phyloP scores from a whole-genome alignment of 108 stramenopile genomes.

The Cylindrotheca fusiformis region DNA sequence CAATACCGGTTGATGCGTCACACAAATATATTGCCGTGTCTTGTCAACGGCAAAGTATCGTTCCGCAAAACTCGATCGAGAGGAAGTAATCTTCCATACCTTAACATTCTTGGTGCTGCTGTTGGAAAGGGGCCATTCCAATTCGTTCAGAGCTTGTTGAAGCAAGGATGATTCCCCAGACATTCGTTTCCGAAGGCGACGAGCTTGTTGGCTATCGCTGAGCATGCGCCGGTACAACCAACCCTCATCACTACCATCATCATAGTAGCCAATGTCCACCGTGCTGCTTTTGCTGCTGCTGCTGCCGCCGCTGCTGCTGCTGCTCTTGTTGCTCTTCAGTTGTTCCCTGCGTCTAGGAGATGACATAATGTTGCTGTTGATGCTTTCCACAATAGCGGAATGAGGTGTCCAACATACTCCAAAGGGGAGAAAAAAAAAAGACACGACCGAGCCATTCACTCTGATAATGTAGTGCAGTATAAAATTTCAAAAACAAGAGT shows the following conservation, averaged over 20 bases:
- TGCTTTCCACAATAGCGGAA: no score
- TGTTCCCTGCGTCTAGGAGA: no score
- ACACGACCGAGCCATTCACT: no score
- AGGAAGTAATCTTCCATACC: neutral
- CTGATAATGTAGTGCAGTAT: no score
- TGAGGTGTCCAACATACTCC: no score
- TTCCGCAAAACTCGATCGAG: neutral
- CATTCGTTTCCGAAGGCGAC: neutral
- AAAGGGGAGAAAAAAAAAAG: no score
- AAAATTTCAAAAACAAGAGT: no score
- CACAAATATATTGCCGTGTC: neutral
- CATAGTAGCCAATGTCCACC: neutral
- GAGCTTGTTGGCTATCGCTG: neutral
- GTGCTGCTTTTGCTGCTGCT: neutral
- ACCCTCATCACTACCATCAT: neutral
- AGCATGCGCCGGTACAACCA: neutral
- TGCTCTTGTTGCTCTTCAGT: no score
- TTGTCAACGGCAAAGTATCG: neutral
- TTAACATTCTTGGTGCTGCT: neutral
- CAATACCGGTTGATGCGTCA: neutral
- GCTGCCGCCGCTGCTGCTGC: no score
- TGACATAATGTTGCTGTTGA: no score
- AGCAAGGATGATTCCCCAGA: neutral
- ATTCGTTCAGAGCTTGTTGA: neutral
- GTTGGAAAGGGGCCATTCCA: neutral